A percentile compares a stretch with the other conserved stretches of the same genome.
phyloP scores from a whole-genome alignment of 2,329 filamentous ascomycete genomes.

The Colletotrichum sp. region DNA sequence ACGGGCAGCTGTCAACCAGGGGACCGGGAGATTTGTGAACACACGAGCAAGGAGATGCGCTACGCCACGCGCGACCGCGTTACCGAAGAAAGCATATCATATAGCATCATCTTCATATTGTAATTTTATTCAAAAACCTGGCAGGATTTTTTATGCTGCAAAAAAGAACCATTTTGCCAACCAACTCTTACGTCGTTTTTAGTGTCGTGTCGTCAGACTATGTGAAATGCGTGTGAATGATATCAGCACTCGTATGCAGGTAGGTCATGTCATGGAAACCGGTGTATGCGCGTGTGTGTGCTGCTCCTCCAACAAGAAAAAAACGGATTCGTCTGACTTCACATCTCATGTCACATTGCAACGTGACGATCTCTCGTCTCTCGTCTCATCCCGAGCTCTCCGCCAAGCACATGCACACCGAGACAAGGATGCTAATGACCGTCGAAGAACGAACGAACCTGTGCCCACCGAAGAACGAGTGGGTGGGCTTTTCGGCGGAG shows the following conservation, averaged over 20 bases:
- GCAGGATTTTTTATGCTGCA: background rate
- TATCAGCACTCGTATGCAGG: background rate
- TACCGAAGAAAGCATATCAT: background rate
- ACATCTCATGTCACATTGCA: background rate
- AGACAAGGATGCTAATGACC: background rate
- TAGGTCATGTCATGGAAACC: background rate
- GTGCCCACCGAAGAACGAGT: background rate
- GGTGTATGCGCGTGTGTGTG: background rate
- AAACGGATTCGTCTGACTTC: background rate
- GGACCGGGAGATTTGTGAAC: background rate
- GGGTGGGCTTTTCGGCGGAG: background rate
- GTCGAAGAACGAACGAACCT: background rate
- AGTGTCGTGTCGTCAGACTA: background rate
- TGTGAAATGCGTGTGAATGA: background rate
- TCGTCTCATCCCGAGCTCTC: background rate
- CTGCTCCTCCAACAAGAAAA: background rate
- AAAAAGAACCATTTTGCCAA: background rate
- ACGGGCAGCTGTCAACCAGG: slow-evolving; percentile 14
- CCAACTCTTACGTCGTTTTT: background rate
- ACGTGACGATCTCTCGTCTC: background rate
- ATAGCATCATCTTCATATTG: slow-evolving; percentile 15
- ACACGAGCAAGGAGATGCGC: background rate
- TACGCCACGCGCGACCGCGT: background rate
- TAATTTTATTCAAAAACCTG: slow-evolving; percentile 14
- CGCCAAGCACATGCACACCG: background rate